phyloP scores from a whole-genome alignment of 1,284 basidiomycete species.

The Wolfiporia cocos region DNA sequence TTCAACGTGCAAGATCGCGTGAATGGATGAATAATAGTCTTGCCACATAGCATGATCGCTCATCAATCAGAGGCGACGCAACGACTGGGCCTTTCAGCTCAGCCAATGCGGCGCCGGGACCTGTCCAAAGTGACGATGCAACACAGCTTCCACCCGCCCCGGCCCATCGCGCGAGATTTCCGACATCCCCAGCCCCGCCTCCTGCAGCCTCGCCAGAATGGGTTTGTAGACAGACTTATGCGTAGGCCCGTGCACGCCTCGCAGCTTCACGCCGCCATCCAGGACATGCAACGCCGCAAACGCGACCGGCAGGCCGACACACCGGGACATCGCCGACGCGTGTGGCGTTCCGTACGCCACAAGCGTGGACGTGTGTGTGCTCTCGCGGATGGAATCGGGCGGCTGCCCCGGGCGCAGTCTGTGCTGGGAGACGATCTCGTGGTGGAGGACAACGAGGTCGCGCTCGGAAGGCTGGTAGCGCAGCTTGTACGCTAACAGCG shows the following conservation, averaged over 20 bases:
- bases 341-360: slow-evolving; percentile 63
- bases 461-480: slow-evolving; percentile 70
- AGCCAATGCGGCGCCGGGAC: too few species aligned
- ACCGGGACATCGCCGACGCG: slow-evolving; percentile 83
- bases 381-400: slow-evolving; percentile 16
- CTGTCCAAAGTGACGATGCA: not conserved
- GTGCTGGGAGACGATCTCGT: slow-evolving; percentile 62
- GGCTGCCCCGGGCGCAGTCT: not conserved
- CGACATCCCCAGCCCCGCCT: slow-evolving; percentile 60
- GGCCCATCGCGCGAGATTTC: slow-evolving; percentile 36
- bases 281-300: slow-evolving; percentile 20
- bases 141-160: not conserved
- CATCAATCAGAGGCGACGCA: too few species aligned
- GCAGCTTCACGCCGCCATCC: slow-evolving; percentile 54
- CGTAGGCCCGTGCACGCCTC: slow-evolving; percentile 70
- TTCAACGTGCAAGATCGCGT: too few species aligned
- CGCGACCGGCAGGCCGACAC: slow-evolving; percentile 55
- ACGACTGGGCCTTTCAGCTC: too few species aligned
- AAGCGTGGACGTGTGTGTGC: slow-evolving; percentile 67
- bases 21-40: too few species aligned
- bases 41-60: too few species aligned
- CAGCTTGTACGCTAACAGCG: slow-evolving; percentile 71
- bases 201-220: slow-evolving; percentile 56
- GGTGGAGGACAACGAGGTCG: slow-evolving; percentile 86
- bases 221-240: slow-evolving; percentile 50